A percentile compares a stretch with the other conserved stretches of the same genome.
Evolutionary conservation across 352 stramenopile species (phyloP).

Genomic region (Pythium volutum): DNA sequence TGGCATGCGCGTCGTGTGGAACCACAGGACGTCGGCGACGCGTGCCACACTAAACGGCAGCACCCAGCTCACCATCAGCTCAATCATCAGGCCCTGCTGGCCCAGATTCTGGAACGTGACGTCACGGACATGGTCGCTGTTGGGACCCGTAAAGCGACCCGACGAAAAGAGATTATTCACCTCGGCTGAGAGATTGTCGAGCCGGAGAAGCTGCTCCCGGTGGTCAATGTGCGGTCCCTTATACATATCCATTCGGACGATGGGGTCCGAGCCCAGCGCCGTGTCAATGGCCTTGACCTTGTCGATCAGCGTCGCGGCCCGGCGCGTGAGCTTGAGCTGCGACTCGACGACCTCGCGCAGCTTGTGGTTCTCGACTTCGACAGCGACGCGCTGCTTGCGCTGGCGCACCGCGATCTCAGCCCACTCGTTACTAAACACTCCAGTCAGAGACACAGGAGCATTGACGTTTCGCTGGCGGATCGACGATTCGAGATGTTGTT

Average conservation of each 20-base stretch:
- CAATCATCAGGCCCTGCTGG: background rate
- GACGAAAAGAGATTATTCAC: background rate
- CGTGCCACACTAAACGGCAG: background rate
- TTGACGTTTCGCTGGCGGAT: background rate
- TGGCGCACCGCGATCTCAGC: background rate
- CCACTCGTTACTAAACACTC: background rate
- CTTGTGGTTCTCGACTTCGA: constrained; percentile 12
- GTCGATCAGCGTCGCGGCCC: background rate
- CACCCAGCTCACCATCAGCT: constrained; percentile 2
- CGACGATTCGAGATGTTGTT: background rate
- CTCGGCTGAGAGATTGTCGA: background rate
- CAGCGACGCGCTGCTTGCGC: background rate
- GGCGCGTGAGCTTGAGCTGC: background rate
- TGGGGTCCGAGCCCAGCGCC: background rate
- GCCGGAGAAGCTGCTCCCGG: background rate
- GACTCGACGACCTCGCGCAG: background rate
- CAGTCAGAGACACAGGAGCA: background rate
- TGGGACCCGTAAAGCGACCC: background rate
- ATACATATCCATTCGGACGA: background rate
- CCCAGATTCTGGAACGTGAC: background rate
- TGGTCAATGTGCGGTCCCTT: background rate
- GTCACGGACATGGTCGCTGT: background rate
- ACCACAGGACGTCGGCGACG: constrained; percentile 3
- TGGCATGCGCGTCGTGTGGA: constrained; percentile 1
- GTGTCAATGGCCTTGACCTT: background rate